Base-by-base conservation (phyloP, 2,329 filamentous ascomycete species). In the Paecilomyces sp. region DNA sequence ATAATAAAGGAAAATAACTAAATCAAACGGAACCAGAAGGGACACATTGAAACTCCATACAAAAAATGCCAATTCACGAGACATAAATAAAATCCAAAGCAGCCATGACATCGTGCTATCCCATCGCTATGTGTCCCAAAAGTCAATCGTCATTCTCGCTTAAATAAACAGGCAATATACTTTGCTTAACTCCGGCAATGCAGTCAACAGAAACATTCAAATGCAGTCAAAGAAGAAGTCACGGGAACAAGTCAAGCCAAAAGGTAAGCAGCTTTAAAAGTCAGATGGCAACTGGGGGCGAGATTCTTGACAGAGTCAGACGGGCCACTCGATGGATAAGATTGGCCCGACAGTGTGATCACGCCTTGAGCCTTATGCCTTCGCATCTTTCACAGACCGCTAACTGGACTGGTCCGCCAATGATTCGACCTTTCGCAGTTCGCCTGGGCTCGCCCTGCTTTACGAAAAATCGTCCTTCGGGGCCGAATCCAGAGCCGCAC, bases 331-430 rank as follows among this genome's bases (percentile, higher is more conserved):
- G 52, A 31, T 6, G 30, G 7, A 22, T 9, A 52, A 18, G 11
- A 15, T n/a, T 9, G 6, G 41, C 13, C 41, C 13, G 31, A 18
- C 33, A 31, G 47, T 47, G 62, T 30, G 61, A 66, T 67, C 67
- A 85, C 52, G 84, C 83, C 70, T 88, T 88, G 64, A 88, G 70
- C 64, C 85, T 79, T 64, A 80, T 79, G 70, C 85, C 83, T 70
- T 88, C 85, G 66, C 85, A 88, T 62, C 70, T 73, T 55, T 87
- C 83, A 71, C 85, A 88, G 9, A 87, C 83, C 3, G 85, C 84
- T 61, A 84, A 77, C 65, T 85, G 79, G n/a, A 79, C 76, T 1
- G 77, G 75, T 0, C 76, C 77, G 22, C 77, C 77, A 59, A 77
- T 79, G 58, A 79, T 75, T 13, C 75, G 74, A 28, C 78, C 78